Evolutionary conservation across 2,329 filamentous ascomycete species (phyloP), one percentile per base, ranked within the genome.

Genomic region (Neofusicoccum laricinum): DNA sequence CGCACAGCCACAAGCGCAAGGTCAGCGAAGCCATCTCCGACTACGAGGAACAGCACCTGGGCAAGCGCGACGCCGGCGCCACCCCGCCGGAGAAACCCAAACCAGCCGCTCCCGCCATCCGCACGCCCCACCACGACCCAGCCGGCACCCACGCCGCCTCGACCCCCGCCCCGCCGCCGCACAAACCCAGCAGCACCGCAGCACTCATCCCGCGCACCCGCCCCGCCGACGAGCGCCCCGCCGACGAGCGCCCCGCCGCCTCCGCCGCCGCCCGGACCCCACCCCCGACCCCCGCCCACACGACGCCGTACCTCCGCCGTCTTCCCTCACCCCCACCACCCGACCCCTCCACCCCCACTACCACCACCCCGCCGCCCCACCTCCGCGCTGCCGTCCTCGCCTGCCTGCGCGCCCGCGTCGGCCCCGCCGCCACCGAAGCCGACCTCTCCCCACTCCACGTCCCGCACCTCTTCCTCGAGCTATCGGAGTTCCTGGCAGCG

Each of bases 391-490:
- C 53, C 53, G 38, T 57, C 19, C 19, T 57, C 38, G 53, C 10
- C 4, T 17, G 21, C 38, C 53, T 57, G 10, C 38, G 25, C 21
- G 19, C 53, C 21, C 53, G 38, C 38, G 36, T 12, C 21, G 11
- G 14, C 25, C 19, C 15, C 50, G 6, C 17, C 5, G 17, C 19
- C 50, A 3, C 21, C 38, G n/a, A n/a, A 14, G 12, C 34, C 21
- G 4, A 14, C 38, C 15, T 17, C 4, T 1, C 53, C 11, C 38
- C 15, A 0, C 38, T 57, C 11, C 38, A 43, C 53, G 32, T 38
- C 14, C 53, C 53, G 6, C 38, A 57, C 53, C 53, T 57, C 53
- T 57, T 57, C 53, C 53, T 57, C 38, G 53, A 57, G 25, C 53
- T 57, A 3, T 12, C 15, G 3, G 53, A 57, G 17, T 57, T 21